These are phyloP conservation scores for Magnolia sinica DNA, from an alignment of 164 flowering plant species.

Conservation along the genomic window DNA sequence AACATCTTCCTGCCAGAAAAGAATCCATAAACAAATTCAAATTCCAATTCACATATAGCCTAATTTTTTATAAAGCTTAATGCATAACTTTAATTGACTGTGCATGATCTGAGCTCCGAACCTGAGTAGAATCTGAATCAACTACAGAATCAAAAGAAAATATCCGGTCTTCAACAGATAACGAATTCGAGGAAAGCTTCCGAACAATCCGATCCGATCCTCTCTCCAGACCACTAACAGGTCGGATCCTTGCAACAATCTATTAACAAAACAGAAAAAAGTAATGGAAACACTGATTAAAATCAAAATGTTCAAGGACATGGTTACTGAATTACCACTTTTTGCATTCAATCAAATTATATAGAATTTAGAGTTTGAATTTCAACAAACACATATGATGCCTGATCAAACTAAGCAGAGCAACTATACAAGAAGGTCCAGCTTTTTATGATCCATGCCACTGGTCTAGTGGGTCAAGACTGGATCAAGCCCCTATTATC, in stretches of 20 bases:
- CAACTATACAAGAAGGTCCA: background rate
- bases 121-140: slow-evolving; percentile 77
- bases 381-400: too few relatives aligned
- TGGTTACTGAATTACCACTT: background rate
- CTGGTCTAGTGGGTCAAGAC: background rate
- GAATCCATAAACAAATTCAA: background rate
- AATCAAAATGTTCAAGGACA: background rate
- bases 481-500: background rate
- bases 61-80: background rate
- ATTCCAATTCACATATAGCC: background rate
- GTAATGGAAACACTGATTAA: background rate
- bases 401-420: background rate
- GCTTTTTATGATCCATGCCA: background rate
- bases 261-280: slow-evolving; percentile 11
- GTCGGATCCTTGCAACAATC: slow-evolving; percentile 81
- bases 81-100: background rate
- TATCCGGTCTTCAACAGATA: slow-evolving; percentile 58
- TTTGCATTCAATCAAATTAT: background rate
- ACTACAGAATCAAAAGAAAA: slow-evolving; percentile 71
- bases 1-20: slow-evolving; percentile 64
- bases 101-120: slow-evolving; percentile 12
- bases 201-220: slow-evolving; percentile 35
- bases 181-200: slow-evolving; percentile 52
- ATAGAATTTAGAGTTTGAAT: too few relatives aligned
- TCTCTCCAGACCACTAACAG: slow-evolving; percentile 38